Evolutionary conservation across 2,329 filamentous ascomycete genomes (phyloP).

Genomic region (Hypoxylon rubiginosum): DNA sequence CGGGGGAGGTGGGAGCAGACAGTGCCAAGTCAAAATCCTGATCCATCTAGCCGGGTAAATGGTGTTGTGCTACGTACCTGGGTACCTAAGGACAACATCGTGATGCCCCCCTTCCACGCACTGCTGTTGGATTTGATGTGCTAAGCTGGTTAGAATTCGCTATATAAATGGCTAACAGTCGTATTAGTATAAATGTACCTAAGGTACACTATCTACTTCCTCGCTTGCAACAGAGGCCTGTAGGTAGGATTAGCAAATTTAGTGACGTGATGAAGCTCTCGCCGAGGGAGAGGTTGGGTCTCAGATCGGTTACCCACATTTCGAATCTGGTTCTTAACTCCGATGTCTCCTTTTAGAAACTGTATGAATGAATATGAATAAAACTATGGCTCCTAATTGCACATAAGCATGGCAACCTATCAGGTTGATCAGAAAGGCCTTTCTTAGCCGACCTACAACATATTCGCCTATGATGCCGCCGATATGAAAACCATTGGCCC

Average conservation of each 20-base stretch:
- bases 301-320: not conserved
- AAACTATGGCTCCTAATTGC: not conserved
- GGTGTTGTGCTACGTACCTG: not conserved
- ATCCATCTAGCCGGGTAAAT: not conserved
- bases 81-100: not conserved
- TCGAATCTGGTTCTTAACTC: not conserved
- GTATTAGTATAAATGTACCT: no score
- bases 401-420: no score
- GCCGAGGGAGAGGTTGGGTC: not conserved
- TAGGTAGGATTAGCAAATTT: not conserved
- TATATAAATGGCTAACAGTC: not conserved
- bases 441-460: no score
- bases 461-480: no score
- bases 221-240: not conserved
- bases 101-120: not conserved
- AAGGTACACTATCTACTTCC: not conserved
- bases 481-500: no score
- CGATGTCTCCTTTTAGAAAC: not conserved
- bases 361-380: not conserved
- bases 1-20: slow-evolving; percentile 10
- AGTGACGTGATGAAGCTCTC: not conserved
- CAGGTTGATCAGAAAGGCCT: no score
- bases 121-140: no score
- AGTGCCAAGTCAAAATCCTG: slow-evolving; percentile 10
- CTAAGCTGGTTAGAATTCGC: not conserved